Conservation (phyloP, 805 yeast species). For the Cyberlindnera mycetangii region DNA sequence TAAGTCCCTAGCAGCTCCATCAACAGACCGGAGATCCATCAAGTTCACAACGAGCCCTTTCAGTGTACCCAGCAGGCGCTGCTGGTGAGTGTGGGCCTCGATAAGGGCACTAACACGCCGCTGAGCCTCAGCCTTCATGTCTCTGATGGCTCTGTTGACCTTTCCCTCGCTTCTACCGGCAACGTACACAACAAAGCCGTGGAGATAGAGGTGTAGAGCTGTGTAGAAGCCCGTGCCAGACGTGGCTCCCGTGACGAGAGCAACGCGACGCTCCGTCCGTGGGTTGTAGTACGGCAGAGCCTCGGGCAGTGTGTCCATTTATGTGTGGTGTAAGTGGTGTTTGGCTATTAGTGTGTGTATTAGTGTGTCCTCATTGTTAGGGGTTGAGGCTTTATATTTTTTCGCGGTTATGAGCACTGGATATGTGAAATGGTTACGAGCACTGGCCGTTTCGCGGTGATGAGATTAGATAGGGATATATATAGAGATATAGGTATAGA, state of each 20-base stretch:
- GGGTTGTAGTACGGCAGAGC: conserved; percentile 64
- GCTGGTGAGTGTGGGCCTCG: conserved; percentile 10
- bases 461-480: no score
- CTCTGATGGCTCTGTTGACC: conserved; percentile 54
- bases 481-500: no score
- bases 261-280: conserved; percentile 50
- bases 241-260: conserved; percentile 78
- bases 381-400: no score
- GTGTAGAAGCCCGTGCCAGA: conserved; percentile 80
- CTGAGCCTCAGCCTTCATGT: conserved; percentile 52
- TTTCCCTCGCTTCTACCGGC: conserved; percentile 65
- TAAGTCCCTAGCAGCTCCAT: conserved; percentile 46
- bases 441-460: no score
- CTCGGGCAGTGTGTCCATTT: conserved; percentile 34
- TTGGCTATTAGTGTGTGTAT: background rate
- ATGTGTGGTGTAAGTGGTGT: no score
- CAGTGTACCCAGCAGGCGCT: conserved; percentile 46
- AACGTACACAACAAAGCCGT: conserved; percentile 72
- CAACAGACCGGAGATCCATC: conserved; percentile 39
- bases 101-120: conserved; percentile 16
- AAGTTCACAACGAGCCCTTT: conserved; percentile 55
- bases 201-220: conserved; percentile 70
- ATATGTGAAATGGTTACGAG: no score
- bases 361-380: background rate
- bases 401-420: no score